Base-by-base conservation (phyloP, 768 basidiomycete genomes). In the Podaxis sp. region DNA sequence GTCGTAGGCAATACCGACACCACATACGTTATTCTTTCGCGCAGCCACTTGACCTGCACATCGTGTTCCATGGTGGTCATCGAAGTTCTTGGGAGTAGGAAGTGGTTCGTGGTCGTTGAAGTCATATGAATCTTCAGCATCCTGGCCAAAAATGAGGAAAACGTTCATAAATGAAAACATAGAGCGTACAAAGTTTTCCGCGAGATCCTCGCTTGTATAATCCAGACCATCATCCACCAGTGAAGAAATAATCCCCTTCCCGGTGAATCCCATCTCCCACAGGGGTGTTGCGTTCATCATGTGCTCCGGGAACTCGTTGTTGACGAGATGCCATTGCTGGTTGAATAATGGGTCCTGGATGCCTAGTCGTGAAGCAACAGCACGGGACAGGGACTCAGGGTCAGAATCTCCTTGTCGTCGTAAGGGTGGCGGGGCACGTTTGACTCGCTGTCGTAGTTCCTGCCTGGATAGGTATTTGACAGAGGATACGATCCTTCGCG, bases 21-120 rank as follows among this genome's bases (percentile, higher is more conserved):
- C 97, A 70, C 97, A 99, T 2, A 90, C 92, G 58, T 89, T 86
- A 76, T 99, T 99, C 72, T 92, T 93, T 13, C 82, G 87, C 1
- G 97, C 97, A 22, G 93, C 95, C 54, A 99, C 87, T 75, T 99
- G 96, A 30, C 97, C 97, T 1, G 96, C 96, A 73, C 97, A 99
- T 2, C 97, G 90, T 0, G 97, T 99, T 11, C 97, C 97, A 71
- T 99, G 97, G 68, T 93, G 93, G 68, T 99, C 97, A 66, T 99
- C 96, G 26, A 81, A 83, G 49, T 96, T 86, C 62, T 88, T 84
- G 0, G 97, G 97, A 38, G 89, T 89, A 9, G 97, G 97, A 5
- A 98, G 80, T 13, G 86, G 79, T 28, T 86, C 86, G 70, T 99
- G 95, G 71, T 96, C 95, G 73, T 99, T 99, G 74, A 95, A 99